Percentiles rank a stretch among this genome's conserved stretches.
phyloP scores from a whole-genome alignment of 2,329 filamentous ascomycete species.

The Cryphonectria nitschkei region DNA sequence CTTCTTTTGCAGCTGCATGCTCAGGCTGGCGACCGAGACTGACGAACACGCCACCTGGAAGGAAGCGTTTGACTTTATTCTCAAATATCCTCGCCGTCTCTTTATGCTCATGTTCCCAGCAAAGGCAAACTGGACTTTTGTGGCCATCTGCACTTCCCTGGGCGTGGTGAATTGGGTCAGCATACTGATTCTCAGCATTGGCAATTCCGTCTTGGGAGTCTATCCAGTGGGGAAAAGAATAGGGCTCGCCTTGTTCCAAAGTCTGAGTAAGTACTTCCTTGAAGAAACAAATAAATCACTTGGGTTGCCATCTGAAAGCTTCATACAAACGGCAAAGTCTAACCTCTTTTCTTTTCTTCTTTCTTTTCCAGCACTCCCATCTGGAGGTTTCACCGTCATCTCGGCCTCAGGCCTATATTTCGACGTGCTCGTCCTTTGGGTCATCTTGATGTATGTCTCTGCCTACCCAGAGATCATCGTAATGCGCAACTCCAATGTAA shows the following conservation, averaged over 20 bases:
- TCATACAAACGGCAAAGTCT: not conserved
- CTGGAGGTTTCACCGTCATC: conserved; percentile 58
- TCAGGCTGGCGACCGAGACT: conserved; percentile 38
- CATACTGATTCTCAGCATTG: conserved; percentile 57
- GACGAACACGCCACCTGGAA: conserved; percentile 42
- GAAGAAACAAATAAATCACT: no score
- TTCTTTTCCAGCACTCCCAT: conserved; percentile 45
- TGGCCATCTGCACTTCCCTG: conserved; percentile 48
- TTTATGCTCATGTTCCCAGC: conserved; percentile 68
- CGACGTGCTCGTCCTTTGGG: conserved; percentile 47
- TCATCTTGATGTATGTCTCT: conserved; percentile 54
- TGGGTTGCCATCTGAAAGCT: no score
- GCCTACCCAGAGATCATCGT: conserved; percentile 50
- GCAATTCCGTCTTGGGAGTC: conserved; percentile 49
- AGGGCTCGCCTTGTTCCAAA: conserved; percentile 58
- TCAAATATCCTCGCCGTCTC: conserved; percentile 60
- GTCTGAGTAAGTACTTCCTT: conserved; percentile 29
- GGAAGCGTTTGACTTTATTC: conserved; percentile 51
- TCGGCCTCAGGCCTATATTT: conserved; percentile 48
- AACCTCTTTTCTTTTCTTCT: not conserved
- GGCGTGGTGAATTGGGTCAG: conserved; percentile 57
- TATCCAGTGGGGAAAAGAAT: conserved; percentile 51
- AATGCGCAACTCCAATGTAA: conserved; percentile 55
- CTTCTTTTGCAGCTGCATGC: conserved; percentile 25
- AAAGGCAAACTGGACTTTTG: conserved; percentile 54